These are phyloP conservation scores for Hericium rajendrae DNA, from an alignment of 768 basidiomycete species.

Conservation along the genomic window DNA sequence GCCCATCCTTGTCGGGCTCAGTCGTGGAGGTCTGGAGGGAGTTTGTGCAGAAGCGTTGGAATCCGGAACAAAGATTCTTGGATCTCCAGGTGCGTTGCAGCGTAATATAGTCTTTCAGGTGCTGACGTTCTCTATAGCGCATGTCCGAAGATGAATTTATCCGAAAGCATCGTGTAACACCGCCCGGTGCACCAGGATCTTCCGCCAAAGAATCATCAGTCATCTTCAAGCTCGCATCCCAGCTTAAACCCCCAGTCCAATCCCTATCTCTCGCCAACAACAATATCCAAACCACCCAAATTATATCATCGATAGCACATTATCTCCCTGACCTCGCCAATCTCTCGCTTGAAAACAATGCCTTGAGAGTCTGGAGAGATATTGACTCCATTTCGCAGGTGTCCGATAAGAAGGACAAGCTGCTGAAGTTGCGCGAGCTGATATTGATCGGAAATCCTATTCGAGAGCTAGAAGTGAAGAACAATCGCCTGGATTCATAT, in stretches of 20 bases:
- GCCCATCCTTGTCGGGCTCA: constrained; percentile 23
- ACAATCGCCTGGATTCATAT: constrained; percentile 53
- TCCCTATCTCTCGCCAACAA: constrained; percentile 83
- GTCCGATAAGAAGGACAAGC: constrained; percentile 46
- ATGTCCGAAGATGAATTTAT: constrained; percentile 73
- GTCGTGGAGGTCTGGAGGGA: constrained; percentile 64
- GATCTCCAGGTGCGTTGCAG: constrained; percentile 66
- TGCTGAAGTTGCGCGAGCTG: constrained; percentile 60
- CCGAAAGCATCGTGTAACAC: constrained; percentile 56
- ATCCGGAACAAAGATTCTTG: constrained; percentile 56
- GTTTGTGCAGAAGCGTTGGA: constrained; percentile 66
- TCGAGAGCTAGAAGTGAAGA: constrained; percentile 46
- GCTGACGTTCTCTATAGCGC: constrained; percentile 34
- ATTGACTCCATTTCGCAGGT: constrained; percentile 57
- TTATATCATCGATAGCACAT: constrained; percentile 52
- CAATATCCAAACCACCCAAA: constrained; percentile 49
- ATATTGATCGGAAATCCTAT: constrained; percentile 72
- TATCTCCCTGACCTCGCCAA: constrained; percentile 76
- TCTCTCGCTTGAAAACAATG: constrained; percentile 73
- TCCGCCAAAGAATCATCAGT: constrained; percentile 62
- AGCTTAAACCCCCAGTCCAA: constrained; percentile 70
- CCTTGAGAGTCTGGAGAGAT: constrained; percentile 60
- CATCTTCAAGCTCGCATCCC: constrained; percentile 79
- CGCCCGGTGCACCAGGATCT: constrained; percentile 62
- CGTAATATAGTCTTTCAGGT: not conserved